Evolutionary conservation across 768 basidiomycete genomes (phyloP).

Genomic region (Lyophyllum shimeji): DNA sequence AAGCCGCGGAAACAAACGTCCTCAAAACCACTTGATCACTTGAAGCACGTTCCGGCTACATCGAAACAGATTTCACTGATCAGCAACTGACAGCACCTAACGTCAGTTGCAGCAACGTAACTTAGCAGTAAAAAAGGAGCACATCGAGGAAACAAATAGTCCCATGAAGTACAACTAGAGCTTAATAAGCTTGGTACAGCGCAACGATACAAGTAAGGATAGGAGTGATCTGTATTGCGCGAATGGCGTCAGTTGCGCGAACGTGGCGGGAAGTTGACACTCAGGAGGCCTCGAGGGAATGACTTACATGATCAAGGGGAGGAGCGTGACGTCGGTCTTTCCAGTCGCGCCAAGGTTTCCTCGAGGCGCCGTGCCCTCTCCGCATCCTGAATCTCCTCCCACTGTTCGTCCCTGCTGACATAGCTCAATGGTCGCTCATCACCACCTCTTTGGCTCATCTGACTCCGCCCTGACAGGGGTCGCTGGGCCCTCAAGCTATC

Average conservation of each 20-base stretch:
- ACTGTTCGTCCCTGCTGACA: constrained; percentile 51
- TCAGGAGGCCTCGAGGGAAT: neutral
- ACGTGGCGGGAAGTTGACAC: neutral
- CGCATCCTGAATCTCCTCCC: constrained; percentile 54
- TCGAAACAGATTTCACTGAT: no score
- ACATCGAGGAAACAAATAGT: neutral
- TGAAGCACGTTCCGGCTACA: neutral
- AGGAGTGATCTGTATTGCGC: neutral
- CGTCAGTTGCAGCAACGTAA: neutral
- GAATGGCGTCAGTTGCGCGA: neutral
- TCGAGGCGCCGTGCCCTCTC: constrained; percentile 54
- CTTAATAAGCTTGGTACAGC: neutral
- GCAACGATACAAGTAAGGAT: neutral
- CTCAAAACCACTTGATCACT: neutral
- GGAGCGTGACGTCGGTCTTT: constrained; percentile 27
- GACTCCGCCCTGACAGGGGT: constrained; percentile 36
- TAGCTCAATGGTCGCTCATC: constrained; percentile 55
- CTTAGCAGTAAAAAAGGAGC: neutral
- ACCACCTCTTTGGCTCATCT: constrained; percentile 28
- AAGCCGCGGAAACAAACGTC: neutral
- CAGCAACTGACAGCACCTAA: no score
- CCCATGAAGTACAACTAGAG: neutral
- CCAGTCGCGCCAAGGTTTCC: constrained; percentile 51
- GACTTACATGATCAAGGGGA: constrained; percentile 4
- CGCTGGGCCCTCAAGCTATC: constrained; percentile 50